Conservation (phyloP, 805 yeast species). For the Candida silvatica region DNA sequence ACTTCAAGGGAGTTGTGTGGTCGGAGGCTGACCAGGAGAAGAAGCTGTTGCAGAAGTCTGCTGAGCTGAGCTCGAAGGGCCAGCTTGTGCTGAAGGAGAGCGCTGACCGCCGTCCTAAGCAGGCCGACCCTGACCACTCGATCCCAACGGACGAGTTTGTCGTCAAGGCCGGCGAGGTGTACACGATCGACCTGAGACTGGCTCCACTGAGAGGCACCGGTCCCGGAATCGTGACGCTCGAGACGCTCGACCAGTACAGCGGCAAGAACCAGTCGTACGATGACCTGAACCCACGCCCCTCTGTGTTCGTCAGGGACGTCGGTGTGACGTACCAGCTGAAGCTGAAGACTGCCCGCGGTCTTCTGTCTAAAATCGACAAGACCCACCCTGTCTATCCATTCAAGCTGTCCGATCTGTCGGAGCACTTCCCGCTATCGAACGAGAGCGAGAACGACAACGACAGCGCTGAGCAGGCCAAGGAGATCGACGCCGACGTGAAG, state of each 20-base stretch:
- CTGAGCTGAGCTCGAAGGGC: slow-evolving; percentile 11
- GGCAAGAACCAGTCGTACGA: slow-evolving; percentile 52
- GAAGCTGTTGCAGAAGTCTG: slow-evolving; percentile 36
- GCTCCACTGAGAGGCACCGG: slow-evolving; percentile 44
- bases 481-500: slow-evolving; percentile 46
- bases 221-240: slow-evolving; percentile 61
- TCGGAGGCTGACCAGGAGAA: slow-evolving; percentile 74
- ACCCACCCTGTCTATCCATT: slow-evolving; percentile 84
- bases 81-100: slow-evolving; percentile 18
- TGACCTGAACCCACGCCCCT: slow-evolving; percentile 50
- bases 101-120: slow-evolving; percentile 30
- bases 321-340: slow-evolving; percentile 74
- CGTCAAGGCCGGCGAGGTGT: slow-evolving; percentile 77
- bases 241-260: slow-evolving; percentile 53
- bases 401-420: slow-evolving; percentile 67
- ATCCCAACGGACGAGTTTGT: slow-evolving; percentile 70
- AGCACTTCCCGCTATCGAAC: slow-evolving; percentile 48
- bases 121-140: slow-evolving; percentile 30
- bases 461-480: slow-evolving; percentile 27
- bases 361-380: slow-evolving; percentile 64
- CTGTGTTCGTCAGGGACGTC: slow-evolving; percentile 78
- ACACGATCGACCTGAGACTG: slow-evolving; percentile 75
- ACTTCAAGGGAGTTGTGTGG: slow-evolving; percentile 89
- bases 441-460: slow-evolving; percentile 16
- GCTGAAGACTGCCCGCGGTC: slow-evolving; percentile 62